A percentile compares a stretch with the other conserved stretches of the same genome.
These are phyloP conservation scores for Claviceps lovelessii DNA, from an alignment of 2,329 filamentous ascomycete species.

Conservation along the genomic window DNA sequence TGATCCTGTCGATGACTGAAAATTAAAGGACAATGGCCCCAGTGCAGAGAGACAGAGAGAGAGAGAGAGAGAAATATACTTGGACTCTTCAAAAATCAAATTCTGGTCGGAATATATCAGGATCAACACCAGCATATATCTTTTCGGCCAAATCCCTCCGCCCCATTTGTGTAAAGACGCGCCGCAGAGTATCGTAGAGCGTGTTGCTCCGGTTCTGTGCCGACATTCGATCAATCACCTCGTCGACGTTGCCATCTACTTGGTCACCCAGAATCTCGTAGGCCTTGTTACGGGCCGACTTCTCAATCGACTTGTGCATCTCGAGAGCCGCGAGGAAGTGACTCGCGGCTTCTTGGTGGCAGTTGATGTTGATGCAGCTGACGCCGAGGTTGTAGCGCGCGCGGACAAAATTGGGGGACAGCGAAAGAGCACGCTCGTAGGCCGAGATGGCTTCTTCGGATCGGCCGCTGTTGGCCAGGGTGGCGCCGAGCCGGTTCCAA, in stretches of 20 bases:
- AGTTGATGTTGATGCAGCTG: slow-evolving; percentile 93
- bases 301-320: slow-evolving; percentile 91
- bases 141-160: slow-evolving; percentile 73
- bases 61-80: too few relatives aligned
- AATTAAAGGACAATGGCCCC: too few relatives aligned
- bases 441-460: slow-evolving; percentile 93
- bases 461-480: slow-evolving; percentile 84
- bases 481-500: slow-evolving; percentile 94
- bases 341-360: slow-evolving; percentile 80
- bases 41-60: too few relatives aligned
- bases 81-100: slow-evolving; percentile 55
- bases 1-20: too few relatives aligned
- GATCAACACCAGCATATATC: slow-evolving; percentile 80
- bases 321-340: slow-evolving; percentile 82
- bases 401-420: slow-evolving; percentile 92
- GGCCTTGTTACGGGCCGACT: slow-evolving; percentile 68
- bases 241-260: slow-evolving; percentile 38
- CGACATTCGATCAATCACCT: slow-evolving; percentile 71
- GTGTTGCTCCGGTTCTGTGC: slow-evolving; percentile 95
- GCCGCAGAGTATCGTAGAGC: slow-evolving; percentile 79
- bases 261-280: slow-evolving; percentile 60
- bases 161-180: slow-evolving; percentile 96
- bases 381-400: slow-evolving; percentile 95
- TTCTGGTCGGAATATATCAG: slow-evolving; percentile 74
- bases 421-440: slow-evolving; percentile 79